phyloP scores from a whole-genome alignment of 768 basidiomycete genomes.

The Nidula microcarpa region DNA sequence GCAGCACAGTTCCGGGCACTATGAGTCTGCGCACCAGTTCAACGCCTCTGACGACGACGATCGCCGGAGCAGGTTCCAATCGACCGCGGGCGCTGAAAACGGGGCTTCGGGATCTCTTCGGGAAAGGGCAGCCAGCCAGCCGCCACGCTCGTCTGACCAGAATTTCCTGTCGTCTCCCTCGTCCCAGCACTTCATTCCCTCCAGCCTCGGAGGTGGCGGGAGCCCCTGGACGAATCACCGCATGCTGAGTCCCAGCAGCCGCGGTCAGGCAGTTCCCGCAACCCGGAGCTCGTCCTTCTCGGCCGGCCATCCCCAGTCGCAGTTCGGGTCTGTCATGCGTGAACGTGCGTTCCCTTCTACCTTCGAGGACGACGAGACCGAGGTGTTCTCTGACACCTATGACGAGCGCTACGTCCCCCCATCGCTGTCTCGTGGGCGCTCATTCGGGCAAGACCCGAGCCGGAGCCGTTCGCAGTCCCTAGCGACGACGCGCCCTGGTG shows the following conservation, averaged over 20 bases:
- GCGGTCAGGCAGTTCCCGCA: neutral
- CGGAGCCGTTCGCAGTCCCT: conserved; percentile 78
- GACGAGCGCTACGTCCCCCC: conserved; percentile 52
- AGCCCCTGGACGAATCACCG: conserved; percentile 44
- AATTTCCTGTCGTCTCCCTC: conserved; percentile 49
- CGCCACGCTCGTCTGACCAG: conserved; percentile 51
- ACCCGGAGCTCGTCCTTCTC: conserved; percentile 66
- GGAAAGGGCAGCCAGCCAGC: conserved; percentile 70
- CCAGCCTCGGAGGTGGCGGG: conserved; percentile 39
- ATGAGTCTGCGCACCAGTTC: no score
- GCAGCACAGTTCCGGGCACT: no score
- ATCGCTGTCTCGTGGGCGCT: conserved; percentile 47
- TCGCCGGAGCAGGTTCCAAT: conserved; percentile 59
- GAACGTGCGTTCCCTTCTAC: conserved; percentile 71
- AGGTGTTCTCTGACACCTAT: conserved; percentile 57
- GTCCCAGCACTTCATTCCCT: conserved; percentile 46
- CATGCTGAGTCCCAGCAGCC: conserved; percentile 41
- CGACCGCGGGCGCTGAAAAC: conserved; percentile 33
- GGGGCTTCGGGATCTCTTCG: conserved; percentile 38
- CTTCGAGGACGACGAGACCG: conserved; percentile 79
- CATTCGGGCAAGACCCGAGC: conserved; percentile 58
- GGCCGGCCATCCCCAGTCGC: conserved; percentile 39
- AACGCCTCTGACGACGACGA: conserved; percentile 43
- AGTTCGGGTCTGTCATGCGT: conserved; percentile 64
- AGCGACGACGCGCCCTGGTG: conserved; percentile 55